phyloP scores from a whole-genome alignment of 1,284 basidiomycete genomes.

The Heterobasidion annosum region DNA sequence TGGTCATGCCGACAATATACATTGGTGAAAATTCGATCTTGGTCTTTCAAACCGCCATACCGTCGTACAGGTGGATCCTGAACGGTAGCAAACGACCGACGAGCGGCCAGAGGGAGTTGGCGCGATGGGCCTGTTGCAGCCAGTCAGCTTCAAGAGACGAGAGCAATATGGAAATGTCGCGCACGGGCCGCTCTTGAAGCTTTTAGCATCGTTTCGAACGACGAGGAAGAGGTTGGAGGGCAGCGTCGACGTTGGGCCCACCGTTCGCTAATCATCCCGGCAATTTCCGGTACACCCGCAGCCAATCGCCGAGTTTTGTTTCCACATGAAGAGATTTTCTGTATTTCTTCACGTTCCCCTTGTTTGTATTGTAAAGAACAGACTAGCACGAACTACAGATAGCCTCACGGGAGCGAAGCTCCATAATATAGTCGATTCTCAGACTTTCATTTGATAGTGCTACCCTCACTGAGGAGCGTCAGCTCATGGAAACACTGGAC shows the following conservation, averaged over 20 bases:
- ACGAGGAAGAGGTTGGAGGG: not conserved
- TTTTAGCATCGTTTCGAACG: not conserved
- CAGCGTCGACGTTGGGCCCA: not conserved
- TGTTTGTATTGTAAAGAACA: too few relatives aligned
- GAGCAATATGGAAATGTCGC: not conserved
- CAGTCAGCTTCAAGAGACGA: not conserved
- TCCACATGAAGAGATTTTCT: too few relatives aligned
- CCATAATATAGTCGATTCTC: too few relatives aligned
- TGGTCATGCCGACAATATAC: conserved; percentile 80
- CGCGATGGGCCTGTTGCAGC: not conserved
- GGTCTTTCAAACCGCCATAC: conserved; percentile 89
- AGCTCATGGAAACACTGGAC: too few relatives aligned
- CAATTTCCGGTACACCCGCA: not conserved
- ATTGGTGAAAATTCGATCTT: conserved; percentile 92
- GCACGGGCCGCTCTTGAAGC: not conserved
- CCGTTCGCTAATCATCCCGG: not conserved
- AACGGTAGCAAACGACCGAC: conserved; percentile 64
- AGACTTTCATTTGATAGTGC: too few relatives aligned
- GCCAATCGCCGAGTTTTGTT: not conserved
- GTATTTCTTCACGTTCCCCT: too few relatives aligned
- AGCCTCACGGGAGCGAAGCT: too few relatives aligned
- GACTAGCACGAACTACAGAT: too few relatives aligned
- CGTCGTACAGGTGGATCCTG: conserved; percentile 75
- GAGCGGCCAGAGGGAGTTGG: conserved; percentile 15
- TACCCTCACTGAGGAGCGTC: too few relatives aligned